phyloP scores from a whole-genome alignment of 306 rosid species.

The Hippophae gyantsensis region DNA sequence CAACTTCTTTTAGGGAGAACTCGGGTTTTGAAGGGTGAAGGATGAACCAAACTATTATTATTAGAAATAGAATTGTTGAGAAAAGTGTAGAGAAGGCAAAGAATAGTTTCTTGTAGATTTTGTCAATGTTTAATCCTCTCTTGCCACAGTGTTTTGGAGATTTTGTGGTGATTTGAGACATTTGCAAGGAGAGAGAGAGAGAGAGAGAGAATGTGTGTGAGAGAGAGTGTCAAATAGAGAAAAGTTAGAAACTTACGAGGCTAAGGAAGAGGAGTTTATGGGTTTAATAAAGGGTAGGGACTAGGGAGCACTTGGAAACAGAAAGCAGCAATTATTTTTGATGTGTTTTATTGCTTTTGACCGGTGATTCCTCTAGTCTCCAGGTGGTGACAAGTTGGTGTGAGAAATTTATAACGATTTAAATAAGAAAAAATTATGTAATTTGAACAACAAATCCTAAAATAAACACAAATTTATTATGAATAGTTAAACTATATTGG shows the following conservation, averaged over 20 bases:
- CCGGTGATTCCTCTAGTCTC: no score
- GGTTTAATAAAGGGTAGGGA: conserved; percentile 18
- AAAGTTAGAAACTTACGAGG: conserved; percentile 26
- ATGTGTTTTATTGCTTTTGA: conserved; percentile 28
- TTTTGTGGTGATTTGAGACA: conserved; percentile 48
- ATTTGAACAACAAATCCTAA: no score
- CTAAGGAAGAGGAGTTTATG: conserved; percentile 33
- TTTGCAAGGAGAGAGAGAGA: conserved; percentile 23
- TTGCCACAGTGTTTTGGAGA: conserved; percentile 90
- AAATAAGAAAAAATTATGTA: no score
- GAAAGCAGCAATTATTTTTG: conserved; percentile 45
- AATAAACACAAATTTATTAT: conserved; percentile 11
- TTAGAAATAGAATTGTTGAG: conserved; percentile 38
- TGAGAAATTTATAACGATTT: no score
- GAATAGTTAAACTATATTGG: background rate
- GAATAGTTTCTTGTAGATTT: conserved; percentile 54
- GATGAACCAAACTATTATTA: conserved; percentile 53
- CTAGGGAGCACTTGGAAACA: conserved; percentile 5
- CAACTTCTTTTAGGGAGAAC: conserved; percentile 61
- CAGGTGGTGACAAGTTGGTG: no score
- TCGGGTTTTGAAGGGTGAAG: conserved; percentile 68
- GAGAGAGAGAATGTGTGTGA: conserved; percentile 17
- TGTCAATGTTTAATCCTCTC: conserved; percentile 31
- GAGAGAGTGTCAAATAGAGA: conserved; percentile 4
- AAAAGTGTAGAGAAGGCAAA: conserved; percentile 36